Evolutionary conservation across 75 land plant genomes (phyloP).

Genomic region (Cunninghamia lanceolata): DNA sequence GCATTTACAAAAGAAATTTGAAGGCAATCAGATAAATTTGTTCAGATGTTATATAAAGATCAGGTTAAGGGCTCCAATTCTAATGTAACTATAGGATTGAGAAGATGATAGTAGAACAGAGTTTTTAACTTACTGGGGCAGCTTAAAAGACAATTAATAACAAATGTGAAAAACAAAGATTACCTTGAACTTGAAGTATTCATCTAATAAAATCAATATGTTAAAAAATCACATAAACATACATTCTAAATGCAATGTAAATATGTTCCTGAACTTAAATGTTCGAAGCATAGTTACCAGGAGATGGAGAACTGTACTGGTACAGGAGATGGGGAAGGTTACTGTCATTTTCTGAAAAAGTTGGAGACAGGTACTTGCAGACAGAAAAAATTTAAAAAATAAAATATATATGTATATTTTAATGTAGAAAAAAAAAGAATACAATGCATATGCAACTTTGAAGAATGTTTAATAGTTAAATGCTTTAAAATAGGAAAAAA

Average conservation of each 20-base stretch:
- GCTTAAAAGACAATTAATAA: neutral
- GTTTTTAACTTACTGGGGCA: neutral
- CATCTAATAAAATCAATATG: neutral
- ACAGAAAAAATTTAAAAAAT: too few species aligned
- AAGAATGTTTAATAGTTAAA: too few species aligned
- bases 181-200: neutral
- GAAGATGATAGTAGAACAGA: neutral
- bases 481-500: too few species aligned
- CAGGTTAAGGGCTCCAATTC: neutral
- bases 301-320: too few species aligned
- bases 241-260: neutral
- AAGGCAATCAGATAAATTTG: slow-evolving; percentile 1
- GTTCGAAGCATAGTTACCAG: too few species aligned
- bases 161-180: neutral
- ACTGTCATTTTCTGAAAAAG: too few species aligned
- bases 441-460: too few species aligned
- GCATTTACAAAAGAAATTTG: neutral
- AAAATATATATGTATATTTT: too few species aligned
- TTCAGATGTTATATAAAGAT: neutral
- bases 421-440: too few species aligned
- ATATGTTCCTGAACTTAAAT: too few species aligned
- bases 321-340: too few species aligned
- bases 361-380: too few species aligned
- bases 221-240: neutral
- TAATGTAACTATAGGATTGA: neutral